Percentiles rank a stretch among this genome's conserved stretches.
These are phyloP conservation scores for Arachnopeziza araneosa DNA, from an alignment of 2,329 filamentous ascomycete genomes.

Conservation along the genomic window DNA sequence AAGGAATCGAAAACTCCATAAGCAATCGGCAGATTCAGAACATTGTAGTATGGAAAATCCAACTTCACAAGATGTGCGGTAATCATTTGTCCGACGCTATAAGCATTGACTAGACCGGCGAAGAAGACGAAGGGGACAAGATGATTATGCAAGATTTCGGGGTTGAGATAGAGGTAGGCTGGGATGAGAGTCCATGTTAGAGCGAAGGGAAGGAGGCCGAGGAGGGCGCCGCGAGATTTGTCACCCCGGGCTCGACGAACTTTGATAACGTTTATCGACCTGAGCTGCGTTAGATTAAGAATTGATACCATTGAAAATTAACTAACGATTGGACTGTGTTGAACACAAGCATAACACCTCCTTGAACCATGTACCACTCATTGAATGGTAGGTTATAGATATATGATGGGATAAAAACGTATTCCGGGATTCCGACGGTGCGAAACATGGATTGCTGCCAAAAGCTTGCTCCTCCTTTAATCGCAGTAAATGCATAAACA, in stretches of 20 bases:
- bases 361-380: conserved; percentile 89
- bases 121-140: conserved; percentile 87
- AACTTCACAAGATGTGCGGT: conserved; percentile 86
- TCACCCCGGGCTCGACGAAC: conserved; percentile 71
- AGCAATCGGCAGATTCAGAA: conserved; percentile 71
- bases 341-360: conserved; percentile 71
- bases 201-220: conserved; percentile 79
- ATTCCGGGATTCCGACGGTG: conserved; percentile 60
- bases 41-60: conserved; percentile 85
- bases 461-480: conserved; percentile 82
- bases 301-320: conserved; percentile 2
- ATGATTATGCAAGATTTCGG: conserved; percentile 73
- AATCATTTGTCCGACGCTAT: conserved; percentile 93
- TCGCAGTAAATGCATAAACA: conserved; percentile 79
- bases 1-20: conserved; percentile 76
- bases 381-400: conserved; percentile 81
- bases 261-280: conserved; percentile 76
- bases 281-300: conserved; percentile 28
- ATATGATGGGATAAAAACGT: conserved; percentile 57
- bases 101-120: conserved; percentile 85
- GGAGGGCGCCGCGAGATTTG: conserved; percentile 65
- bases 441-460: conserved; percentile 86
- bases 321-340: conserved; percentile 67
- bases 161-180: conserved; percentile 78
- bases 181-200: conserved; percentile 71